These are phyloP conservation scores for Colletotrichum shisoi DNA, from an alignment of 2,329 filamentous ascomycete genomes.

Conservation along the genomic window DNA sequence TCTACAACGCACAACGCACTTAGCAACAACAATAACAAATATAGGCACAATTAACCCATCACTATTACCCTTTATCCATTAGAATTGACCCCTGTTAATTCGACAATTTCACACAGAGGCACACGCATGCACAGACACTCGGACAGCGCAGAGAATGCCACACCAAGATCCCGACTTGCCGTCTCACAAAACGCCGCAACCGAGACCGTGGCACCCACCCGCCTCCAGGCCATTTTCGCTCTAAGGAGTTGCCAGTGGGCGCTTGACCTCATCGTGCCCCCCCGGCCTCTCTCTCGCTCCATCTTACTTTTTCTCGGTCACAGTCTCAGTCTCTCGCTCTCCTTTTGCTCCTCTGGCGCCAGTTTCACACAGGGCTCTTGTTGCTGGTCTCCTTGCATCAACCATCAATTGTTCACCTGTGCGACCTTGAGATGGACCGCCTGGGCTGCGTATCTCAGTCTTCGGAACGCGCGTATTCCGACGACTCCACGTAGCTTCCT, in stretches of 20 bases:
- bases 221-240: neutral
- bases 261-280: slow-evolving; percentile 27
- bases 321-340: neutral
- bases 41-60: too few relatives aligned
- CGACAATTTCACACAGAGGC: too few relatives aligned
- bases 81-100: too few relatives aligned
- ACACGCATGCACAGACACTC: slow-evolving; percentile 14
- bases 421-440: neutral
- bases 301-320: too few relatives aligned
- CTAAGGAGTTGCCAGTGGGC: neutral
- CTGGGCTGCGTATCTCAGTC: neutral
- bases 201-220: slow-evolving; percentile 23
- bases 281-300: neutral
- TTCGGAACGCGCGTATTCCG: slow-evolving; percentile 15
- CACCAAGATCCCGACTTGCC: slow-evolving; percentile 10
- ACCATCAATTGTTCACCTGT: neutral
- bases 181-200: slow-evolving; percentile 33
- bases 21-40: too few relatives aligned
- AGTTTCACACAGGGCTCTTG: slow-evolving; percentile 16
- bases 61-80: too few relatives aligned
- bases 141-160: slow-evolving; percentile 10
- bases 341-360: slow-evolving; percentile 1
- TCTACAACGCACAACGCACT: too few relatives aligned
- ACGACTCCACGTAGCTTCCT: neutral
- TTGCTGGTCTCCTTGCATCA: neutral